Conservation (phyloP, 2,329 filamentous ascomycete genomes). For the Fusarium nanum region DNA sequence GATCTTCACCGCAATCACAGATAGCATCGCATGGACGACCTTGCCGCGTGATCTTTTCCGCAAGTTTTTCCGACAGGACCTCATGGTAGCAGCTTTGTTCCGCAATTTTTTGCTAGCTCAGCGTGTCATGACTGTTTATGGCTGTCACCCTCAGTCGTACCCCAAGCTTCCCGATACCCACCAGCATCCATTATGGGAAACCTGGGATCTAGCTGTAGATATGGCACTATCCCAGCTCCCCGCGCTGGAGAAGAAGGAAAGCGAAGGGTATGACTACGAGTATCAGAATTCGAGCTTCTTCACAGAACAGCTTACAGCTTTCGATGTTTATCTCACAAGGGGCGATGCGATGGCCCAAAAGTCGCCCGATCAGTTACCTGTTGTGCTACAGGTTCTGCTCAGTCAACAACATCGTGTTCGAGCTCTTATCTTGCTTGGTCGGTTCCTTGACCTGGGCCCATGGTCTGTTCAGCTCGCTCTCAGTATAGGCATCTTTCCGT, state of each 20-base stretch:
- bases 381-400: constrained; percentile 93
- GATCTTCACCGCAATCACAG: constrained; percentile 99
- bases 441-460: constrained; percentile 93
- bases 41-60: constrained; percentile 91
- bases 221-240: constrained; percentile 92
- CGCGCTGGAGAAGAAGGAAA: constrained; percentile 82
- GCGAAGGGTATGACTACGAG: constrained; percentile 80
- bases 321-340: constrained; percentile 91
- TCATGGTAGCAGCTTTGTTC: constrained; percentile 99
- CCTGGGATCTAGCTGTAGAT: constrained; percentile 97
- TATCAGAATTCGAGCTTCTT: constrained; percentile 97
- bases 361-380: constrained; percentile 92
- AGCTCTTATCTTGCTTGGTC: constrained; percentile 89
- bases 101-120: constrained; percentile 95
- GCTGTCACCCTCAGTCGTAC: constrained; percentile 93
- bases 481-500: constrained; percentile 98
- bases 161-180: constrained; percentile 94
- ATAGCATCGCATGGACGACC: constrained; percentile 98
- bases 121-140: constrained; percentile 94
- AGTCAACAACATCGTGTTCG: constrained; percentile 95
- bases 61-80: constrained; percentile 95
- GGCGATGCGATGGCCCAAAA: constrained; percentile 84
- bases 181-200: constrained; percentile 94
- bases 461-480: constrained; percentile 99
- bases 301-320: constrained; percentile 94